Conservation (phyloP, 306 rosid species). For the Mucuna pruriens region DNA sequence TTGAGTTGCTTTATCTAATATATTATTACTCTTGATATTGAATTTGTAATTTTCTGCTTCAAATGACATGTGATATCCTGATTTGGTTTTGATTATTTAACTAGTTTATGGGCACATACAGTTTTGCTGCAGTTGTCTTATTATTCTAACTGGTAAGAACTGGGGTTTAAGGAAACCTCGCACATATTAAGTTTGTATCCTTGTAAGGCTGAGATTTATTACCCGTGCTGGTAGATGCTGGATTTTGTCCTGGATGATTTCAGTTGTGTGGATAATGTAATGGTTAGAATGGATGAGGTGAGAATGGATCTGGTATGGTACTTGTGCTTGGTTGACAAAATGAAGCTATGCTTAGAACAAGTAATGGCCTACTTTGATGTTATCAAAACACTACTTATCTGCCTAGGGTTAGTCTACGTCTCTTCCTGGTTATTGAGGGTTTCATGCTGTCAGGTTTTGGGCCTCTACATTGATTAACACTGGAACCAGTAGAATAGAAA, state of each 20-base stretch:
- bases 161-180: neutral
- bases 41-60: constrained; percentile 36
- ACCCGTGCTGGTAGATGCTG: too few species aligned
- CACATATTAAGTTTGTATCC: neutral
- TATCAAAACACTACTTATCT: neutral
- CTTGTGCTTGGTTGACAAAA: neutral
- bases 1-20: constrained; percentile 31
- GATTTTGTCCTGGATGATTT: too few species aligned
- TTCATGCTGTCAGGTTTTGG: neutral
- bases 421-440: neutral
- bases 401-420: neutral
- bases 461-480: neutral
- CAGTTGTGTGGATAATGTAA: neutral
- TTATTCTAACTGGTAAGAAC: neutral
- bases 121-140: neutral
- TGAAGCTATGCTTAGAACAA: neutral
- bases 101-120: neutral
- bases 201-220: too few species aligned
- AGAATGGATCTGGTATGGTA: neutral
- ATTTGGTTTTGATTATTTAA: constrained; percentile 14
- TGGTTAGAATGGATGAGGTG: neutral
- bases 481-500: too few species aligned
- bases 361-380: neutral
- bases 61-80: constrained; percentile 21
- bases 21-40: constrained; percentile 22